Conservation (phyloP, 306 rosid species). For the Myrica gale region DNA sequence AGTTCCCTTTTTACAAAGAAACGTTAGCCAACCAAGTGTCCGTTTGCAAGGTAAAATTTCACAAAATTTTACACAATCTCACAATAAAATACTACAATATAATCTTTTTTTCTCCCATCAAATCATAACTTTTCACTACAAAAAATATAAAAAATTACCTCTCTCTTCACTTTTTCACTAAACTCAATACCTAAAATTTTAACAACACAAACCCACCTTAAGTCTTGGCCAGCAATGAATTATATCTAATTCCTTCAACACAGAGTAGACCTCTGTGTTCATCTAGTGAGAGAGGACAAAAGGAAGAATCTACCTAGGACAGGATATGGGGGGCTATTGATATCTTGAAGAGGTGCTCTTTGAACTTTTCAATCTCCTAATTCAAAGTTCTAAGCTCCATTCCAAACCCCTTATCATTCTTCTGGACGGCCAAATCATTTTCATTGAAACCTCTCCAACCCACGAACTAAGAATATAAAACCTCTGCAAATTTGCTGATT, state of each 20-base stretch:
- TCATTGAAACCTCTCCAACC: background rate
- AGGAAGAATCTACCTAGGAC: background rate
- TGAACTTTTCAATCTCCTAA: background rate
- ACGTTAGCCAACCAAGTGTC: background rate
- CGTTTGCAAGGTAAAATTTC: too few species aligned
- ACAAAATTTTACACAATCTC: too few species aligned
- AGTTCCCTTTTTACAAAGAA: too few species aligned
- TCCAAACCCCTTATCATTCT: background rate
- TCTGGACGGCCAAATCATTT: background rate
- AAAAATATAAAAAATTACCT: too few species aligned
- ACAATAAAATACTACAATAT: too few species aligned
- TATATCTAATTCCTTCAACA: background rate
- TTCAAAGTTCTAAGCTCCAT: background rate
- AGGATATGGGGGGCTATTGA: background rate
- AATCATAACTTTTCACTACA: too few species aligned
- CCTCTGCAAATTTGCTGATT: background rate
- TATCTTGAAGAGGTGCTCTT: background rate
- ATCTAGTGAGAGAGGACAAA: constrained; percentile 5
- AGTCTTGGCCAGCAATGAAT: background rate
- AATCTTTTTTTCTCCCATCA: too few species aligned
- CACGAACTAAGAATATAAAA: background rate
- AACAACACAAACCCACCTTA: too few species aligned
- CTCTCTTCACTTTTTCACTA: too few species aligned
- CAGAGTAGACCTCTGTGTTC: background rate
- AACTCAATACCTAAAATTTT: too few species aligned